Conservation (phyloP, 345 rosid species). For the Moricandia moricandioides region DNA sequence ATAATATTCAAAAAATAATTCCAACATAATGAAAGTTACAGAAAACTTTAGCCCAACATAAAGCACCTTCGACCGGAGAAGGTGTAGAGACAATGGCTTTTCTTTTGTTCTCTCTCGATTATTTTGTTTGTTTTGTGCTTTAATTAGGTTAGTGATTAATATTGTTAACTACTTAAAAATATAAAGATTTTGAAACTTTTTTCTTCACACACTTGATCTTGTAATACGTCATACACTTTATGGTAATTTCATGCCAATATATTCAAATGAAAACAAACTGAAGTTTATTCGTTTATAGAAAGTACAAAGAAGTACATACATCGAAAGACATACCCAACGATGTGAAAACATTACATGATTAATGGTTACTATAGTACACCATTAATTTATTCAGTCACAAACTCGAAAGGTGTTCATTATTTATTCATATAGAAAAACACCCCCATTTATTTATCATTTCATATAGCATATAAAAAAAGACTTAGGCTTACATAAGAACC, state of each 20-base stretch:
- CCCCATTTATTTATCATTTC: not conserved
- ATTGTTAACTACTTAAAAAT: not conserved
- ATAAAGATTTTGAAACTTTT: no score
- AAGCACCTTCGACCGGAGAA: not conserved
- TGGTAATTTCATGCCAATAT: not conserved
- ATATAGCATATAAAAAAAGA: not conserved
- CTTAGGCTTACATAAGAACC: not conserved
- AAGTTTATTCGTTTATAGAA: not conserved
- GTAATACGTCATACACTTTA: not conserved
- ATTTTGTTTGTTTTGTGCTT: not conserved
- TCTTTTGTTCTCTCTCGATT: not conserved
- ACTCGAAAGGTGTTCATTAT: not conserved
- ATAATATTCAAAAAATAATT: no score
- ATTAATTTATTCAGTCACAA: not conserved
- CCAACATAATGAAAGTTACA: no score
- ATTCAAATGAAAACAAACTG: not conserved
- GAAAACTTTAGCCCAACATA: no score
- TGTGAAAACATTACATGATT: slow-evolving; percentile 8
- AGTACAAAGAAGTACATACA: not conserved
- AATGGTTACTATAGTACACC: not conserved
- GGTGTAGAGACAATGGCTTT: not conserved
- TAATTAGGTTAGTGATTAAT: not conserved
- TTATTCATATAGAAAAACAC: not conserved
- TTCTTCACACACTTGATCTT: not conserved
- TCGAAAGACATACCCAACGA: not conserved